phyloP scores from a whole-genome alignment of 31 red algal species.

The Porphyra umbilicalis region DNA sequence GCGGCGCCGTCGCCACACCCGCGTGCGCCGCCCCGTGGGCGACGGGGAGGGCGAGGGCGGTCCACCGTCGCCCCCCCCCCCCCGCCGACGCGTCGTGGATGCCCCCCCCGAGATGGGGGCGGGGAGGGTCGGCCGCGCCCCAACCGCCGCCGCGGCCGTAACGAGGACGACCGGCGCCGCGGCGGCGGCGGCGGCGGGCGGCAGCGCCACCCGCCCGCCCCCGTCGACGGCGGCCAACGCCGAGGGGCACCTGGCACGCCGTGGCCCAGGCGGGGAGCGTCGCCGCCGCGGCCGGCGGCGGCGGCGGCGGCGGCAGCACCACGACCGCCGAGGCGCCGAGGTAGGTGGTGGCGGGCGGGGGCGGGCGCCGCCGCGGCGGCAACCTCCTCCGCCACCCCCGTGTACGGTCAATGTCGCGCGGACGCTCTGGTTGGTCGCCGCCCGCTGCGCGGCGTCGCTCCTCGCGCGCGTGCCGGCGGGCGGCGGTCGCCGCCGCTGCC shows the following conservation, averaged over 20 bases:
- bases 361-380: too few species aligned
- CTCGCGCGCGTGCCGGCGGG: too few species aligned
- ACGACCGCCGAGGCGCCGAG: neutral
- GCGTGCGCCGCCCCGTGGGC: neutral
- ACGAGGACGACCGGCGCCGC: neutral
- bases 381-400: neutral
- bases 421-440: too few species aligned
- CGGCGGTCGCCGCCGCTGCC: too few species aligned
- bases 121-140: neutral
- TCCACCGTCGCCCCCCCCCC: neutral
- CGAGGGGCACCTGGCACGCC: neutral
- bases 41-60: neutral
- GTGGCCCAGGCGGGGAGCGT: constrained; percentile 22
- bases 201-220: neutral
- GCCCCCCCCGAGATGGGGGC: neutral
- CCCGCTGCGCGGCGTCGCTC: too few species aligned
- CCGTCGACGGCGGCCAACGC: neutral
- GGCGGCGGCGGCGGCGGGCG: constrained; percentile 4
- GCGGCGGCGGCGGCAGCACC: neutral
- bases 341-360: neutral
- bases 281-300: constrained; percentile 4
- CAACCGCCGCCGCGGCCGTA: neutral
- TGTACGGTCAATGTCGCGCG: too few species aligned
- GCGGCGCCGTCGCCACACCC: neutral
- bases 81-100: neutral